Conservation (phyloP, 176 grass and related monocot genomes). For the Oryza nivara region DNA sequence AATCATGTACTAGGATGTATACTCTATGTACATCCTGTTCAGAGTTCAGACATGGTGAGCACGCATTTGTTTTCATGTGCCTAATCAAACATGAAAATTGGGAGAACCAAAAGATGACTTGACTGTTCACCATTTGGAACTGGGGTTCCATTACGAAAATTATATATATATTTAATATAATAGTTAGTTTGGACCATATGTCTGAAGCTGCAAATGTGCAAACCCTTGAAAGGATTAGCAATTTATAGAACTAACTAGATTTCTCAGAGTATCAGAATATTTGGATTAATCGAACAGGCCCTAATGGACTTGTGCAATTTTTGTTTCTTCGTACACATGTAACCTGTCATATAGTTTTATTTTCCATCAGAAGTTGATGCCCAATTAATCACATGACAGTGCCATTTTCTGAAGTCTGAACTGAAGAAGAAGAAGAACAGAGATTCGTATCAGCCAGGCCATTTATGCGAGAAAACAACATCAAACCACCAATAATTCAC, state of each 20-base stretch:
- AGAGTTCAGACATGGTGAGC: background rate
- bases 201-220: too few relatives aligned
- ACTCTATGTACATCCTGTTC: too few relatives aligned
- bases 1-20: background rate
- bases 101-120: background rate
- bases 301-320: too few relatives aligned
- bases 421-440: background rate
- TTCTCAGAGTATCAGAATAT: too few relatives aligned
- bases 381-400: background rate
- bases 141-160: too few relatives aligned
- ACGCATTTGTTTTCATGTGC: background rate
- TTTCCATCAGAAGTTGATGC: background rate
- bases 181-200: too few relatives aligned
- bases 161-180: too few relatives aligned
- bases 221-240: too few relatives aligned
- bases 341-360: background rate
- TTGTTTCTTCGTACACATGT: background rate
- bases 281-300: too few relatives aligned
- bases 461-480: background rate
- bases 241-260: too few relatives aligned
- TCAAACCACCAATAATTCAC: slow-evolving; percentile 9
- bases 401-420: background rate
- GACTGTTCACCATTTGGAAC: too few relatives aligned
- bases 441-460: background rate
- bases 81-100: background rate